Base-by-base conservation (phyloP, 257 asterid genomes). In the Eustoma russellianum region DNA sequence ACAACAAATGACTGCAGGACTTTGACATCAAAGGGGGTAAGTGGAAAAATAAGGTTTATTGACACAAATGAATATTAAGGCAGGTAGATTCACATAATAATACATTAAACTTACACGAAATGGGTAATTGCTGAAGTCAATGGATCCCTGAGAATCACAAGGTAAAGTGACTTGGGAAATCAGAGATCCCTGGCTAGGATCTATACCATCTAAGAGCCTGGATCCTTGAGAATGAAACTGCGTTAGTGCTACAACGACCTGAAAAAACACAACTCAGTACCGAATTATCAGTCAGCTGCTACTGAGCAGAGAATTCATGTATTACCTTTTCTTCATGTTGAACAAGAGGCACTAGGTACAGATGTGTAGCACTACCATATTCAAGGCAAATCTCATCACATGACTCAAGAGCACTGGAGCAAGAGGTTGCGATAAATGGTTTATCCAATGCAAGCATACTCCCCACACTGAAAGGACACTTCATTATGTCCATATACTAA, bases 371-470 rank as follows among this genome's bases (percentile, higher is more conserved):
- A 66, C 90, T 92, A 38, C 98, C 97, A 53, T 82, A 85, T 74
- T 92, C 98, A 53, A 92, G 82, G 81, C 79, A 82, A 66, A 72
- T 40, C 54, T 63, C 82, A 61, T 70, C 67, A 53, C 70, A 41
- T 18, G 70, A 50, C 65, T 84, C 83, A 10, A 70, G 68, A 50
- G 65, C 71, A 75, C 84, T 51, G 53, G 81, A 85, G 1, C 46
- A 50, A 57, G 76, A 68, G 66, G 74, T 78, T 49, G 92, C 74
- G 52, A 87, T 59, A 68, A 68, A 92, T 64, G 98, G 98, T 56
- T 78, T 76, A 65, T 88, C 97, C 59, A 92, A 66, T 57, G 97
- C 98, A 46, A 92, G 95, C 80, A 79, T 87, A 63, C 96, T 85
- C 70, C 98, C 98, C 35, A 79, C 80, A 54, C 98, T 88, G 90